These are phyloP conservation scores for Endoconidiophora laricicola DNA, from an alignment of 2,329 filamentous ascomycete genomes.

Conservation along the genomic window DNA sequence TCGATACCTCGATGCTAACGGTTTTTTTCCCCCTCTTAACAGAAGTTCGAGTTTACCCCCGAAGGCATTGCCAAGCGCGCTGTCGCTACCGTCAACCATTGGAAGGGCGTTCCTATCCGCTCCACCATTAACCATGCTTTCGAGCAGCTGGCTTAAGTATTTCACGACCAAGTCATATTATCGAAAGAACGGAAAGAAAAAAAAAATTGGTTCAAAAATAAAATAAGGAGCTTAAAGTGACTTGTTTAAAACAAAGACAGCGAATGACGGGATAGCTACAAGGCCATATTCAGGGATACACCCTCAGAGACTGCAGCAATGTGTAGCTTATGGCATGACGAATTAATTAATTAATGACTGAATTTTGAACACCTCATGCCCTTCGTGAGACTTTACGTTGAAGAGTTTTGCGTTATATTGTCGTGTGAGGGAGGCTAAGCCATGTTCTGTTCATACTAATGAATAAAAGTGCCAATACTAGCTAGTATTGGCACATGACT, in stretches of 20 bases:
- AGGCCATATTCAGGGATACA: no score
- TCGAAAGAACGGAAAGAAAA: background rate
- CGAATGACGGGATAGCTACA: no score
- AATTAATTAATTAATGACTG: slow-evolving; percentile 5
- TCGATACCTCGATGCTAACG: background rate
- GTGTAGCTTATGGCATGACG: background rate
- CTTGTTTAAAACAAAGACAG: no score
- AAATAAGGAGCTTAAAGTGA: slow-evolving; percentile 1
- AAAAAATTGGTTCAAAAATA: background rate
- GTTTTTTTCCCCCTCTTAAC: slow-evolving; percentile 14
- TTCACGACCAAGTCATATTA: background rate
- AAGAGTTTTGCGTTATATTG: no score
- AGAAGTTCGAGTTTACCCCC: slow-evolving; percentile 99
- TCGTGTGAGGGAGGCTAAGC: no score
- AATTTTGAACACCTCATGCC: background rate
- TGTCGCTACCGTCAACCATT: slow-evolving; percentile 83
- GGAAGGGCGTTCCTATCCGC: slow-evolving; percentile 79
- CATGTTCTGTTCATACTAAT: no score
- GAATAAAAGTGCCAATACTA: background rate
- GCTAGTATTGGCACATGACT: no score
- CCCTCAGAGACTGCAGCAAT: no score
- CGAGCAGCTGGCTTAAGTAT: slow-evolving; percentile 78
- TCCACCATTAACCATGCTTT: slow-evolving; percentile 96
- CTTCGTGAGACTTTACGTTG: background rate
- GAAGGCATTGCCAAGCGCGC: slow-evolving; percentile 95